Evolutionary conservation across 441 rosid species (phyloP), one percentile per base, ranked within the genome.

Genomic region (Bruguiera hainesii): DNA sequence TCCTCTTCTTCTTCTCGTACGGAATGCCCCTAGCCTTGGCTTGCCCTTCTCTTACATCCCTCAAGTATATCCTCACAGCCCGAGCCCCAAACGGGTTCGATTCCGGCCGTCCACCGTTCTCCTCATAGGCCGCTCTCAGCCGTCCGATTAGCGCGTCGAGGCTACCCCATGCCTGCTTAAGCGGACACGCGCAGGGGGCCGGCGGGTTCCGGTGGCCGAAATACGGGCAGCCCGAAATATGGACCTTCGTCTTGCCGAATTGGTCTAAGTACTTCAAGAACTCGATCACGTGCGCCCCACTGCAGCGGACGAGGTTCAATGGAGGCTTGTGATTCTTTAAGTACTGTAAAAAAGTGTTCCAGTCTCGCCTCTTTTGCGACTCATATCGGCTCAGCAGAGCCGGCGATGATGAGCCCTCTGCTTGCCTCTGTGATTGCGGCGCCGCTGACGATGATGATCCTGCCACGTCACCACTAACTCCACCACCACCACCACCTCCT

Each of bases 141-240:
- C 96, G 89, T 74, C 97, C 98, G 84, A 93, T 88, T 73, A 93
- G 78, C 71, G 98, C 97, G 75, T 93, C 98, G 35, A 90, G 90
- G 76, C 96, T 87, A 11, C 98, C 98, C 98, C 98, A 91, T 0
- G 98, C 95, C 58, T 93, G 98, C 73, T 83, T 89, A 5, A 89
- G 86, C 29, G 96, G 98, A 56, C 98, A 93, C 11, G 91, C 79
- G 29, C 98, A 93, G 4, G 97, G 89, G 20, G 87, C 84, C 0
- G 98, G 97, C 1, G 96, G 98, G 70, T 75, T 86, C n/a, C 89
- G 89, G 74, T 86, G 83, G 3, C 98, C 98, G 55, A 91, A 93
- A 68, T 84, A 89, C 7, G 97, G 95, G 74, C 97, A 91, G 6
- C 81, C 86, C 11, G 77, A 50, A 26, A 81, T 70, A 79, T 93